These are phyloP conservation scores for Stephania cephalantha DNA, from an alignment of 164 flowering plant genomes.

Conservation along the genomic window DNA sequence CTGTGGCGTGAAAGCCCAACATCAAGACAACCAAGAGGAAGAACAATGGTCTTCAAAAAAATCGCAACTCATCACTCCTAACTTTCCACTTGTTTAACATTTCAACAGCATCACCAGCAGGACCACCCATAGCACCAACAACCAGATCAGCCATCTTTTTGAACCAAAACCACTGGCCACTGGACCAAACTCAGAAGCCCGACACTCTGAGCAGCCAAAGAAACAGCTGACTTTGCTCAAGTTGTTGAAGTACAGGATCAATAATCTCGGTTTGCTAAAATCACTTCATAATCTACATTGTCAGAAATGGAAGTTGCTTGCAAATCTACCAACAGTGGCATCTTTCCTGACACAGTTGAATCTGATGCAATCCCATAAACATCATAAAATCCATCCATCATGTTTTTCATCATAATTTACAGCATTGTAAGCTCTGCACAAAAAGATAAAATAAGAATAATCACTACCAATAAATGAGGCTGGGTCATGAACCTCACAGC, in stretches of 20 bases:
- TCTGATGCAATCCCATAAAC: conserved; percentile 55
- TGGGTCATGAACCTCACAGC: background rate
- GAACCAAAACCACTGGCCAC: conserved; percentile 59
- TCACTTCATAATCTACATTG: conserved; percentile 67
- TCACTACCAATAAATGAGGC: background rate
- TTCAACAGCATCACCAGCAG: conserved; percentile 86
- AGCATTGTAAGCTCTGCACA: conserved; percentile 79
- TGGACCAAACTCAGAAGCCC: conserved; percentile 29
- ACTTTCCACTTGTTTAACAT: conserved; percentile 60
- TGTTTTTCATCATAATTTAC: conserved; percentile 81
- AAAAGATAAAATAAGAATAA: background rate
- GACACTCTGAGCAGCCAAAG: conserved; percentile 41
- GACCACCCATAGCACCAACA: conserved; percentile 90
- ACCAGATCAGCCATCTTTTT: conserved; percentile 80
- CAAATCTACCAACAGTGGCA: conserved; percentile 80
- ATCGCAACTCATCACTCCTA: conserved; percentile 58
- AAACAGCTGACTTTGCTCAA: conserved; percentile 58
- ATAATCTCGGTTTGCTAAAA: conserved; percentile 62
- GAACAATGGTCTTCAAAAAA: conserved; percentile 49
- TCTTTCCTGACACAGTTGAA: conserved; percentile 47
- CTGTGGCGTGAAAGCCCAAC: conserved; percentile 96
- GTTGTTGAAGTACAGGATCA: conserved; percentile 61
- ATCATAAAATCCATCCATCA: conserved; percentile 93
- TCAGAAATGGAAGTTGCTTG: conserved; percentile 50
- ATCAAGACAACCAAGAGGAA: conserved; percentile 87